Evolutionary conservation across 129 eudicot species (phyloP), one percentile per base, ranked within the genome.

Genomic region (Ambrosia trifida): DNA sequence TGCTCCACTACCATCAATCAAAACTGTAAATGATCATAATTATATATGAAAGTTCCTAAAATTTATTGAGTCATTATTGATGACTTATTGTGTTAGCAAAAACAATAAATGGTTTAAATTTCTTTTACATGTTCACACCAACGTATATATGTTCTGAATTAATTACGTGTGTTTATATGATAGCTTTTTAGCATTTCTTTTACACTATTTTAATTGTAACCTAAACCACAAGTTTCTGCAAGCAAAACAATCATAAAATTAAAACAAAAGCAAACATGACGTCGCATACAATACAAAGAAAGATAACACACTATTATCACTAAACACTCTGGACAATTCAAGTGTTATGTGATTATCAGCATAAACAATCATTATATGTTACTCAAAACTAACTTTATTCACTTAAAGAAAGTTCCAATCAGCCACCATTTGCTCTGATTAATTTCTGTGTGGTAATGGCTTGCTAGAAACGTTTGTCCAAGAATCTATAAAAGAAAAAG

Each of bases 401-500:
- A 49, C 17, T n/a, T 49, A 49, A 49, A 49, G 16, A 49, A 49
- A 49, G 54, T 14, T 49, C 54, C 9, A 49, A 49, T 2, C 54
- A 49, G 12, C 13, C 41, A 59, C 40, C 10, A 59, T 30, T 59
- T 6, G 44, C 13, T 5, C 1, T 59, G 14, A 31, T 59, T 31
- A 59, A 59, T 59, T 32, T 13, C 41, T 4, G 35, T 59, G 14
- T 57, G 38, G 3, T 57, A 57, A 57, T 3, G 18, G 65, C 65
- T 59, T 59, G 19, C 18, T 12, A 30, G 40, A 59, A 59, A 59
- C 65, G 65, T 59, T 59, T 59, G 65, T 59, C 41, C 65, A 38
- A 82, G 96, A 90, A 90, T 86, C 90, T 85, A 60, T 4, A 38
- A 72, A 90, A 75, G 67, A 35, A 54, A 59, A 76, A 87, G 91